These are phyloP conservation scores for Auricularia sp. DNA, from an alignment of 768 basidiomycete species.

Conservation along the genomic window DNA sequence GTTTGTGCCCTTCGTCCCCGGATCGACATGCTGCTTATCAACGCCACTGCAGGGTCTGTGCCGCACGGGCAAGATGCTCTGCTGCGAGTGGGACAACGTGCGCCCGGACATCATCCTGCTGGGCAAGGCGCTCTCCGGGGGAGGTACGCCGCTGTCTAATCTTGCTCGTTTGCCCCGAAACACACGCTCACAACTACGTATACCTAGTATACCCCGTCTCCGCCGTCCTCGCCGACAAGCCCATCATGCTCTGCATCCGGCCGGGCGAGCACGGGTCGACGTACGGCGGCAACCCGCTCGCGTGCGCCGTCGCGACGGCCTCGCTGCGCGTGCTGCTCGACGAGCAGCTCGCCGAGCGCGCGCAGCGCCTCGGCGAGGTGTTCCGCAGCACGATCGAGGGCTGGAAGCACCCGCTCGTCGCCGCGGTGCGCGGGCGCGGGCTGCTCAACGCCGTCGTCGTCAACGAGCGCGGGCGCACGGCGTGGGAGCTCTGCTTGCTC, in stretches of 20 bases:
- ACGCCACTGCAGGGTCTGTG: conserved; percentile 56
- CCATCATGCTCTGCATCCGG: conserved; percentile 89
- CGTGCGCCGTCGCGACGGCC: conserved; percentile 91
- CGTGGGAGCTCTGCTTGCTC: conserved; percentile 92
- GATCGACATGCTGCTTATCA: conserved; percentile 3
- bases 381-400: conserved; percentile 61
- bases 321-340: conserved; percentile 85
- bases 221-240: conserved; percentile 80
- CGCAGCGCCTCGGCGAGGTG: conserved; percentile 63
- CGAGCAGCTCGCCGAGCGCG: conserved; percentile 76
- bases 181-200: conserved; percentile 1
- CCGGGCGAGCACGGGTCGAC: conserved; percentile 96
- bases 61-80: conserved; percentile 90
- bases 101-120: conserved; percentile 88
- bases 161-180: neutral
- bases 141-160: conserved; percentile 44
- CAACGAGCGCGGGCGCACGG: conserved; percentile 80
- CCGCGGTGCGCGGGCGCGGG: conserved; percentile 75
- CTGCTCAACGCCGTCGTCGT: conserved; percentile 91
- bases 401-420: conserved; percentile 61
- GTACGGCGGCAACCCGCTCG: conserved; percentile 95
- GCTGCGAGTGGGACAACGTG: conserved; percentile 76
- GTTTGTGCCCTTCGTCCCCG: conserved; percentile 28
- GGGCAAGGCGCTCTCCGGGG: conserved; percentile 95
- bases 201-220: conserved; percentile 98